Conservation (phyloP, 2,329 filamentous ascomycete genomes). For the Fusarium bulbicola region DNA sequence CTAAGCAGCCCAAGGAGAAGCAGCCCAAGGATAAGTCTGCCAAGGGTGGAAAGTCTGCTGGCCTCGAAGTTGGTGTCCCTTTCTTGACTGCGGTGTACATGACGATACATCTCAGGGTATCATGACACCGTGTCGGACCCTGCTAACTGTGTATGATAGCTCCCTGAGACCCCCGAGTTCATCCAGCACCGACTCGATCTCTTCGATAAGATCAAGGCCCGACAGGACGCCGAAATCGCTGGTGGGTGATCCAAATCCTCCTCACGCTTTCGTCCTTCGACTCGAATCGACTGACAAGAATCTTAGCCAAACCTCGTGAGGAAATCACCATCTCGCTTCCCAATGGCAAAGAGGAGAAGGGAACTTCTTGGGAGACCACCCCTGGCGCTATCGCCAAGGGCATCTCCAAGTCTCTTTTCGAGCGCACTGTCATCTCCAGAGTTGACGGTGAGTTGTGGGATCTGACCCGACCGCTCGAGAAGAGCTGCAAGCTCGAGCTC, state of each 20-base stretch:
- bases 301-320: slow-evolving; percentile 72
- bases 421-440: slow-evolving; percentile 86
- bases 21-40: slow-evolving; percentile 46
- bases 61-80: slow-evolving; percentile 55
- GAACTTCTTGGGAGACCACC: slow-evolving; percentile 91
- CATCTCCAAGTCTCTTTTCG: slow-evolving; percentile 86
- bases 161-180: slow-evolving; percentile 71
- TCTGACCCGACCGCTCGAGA: slow-evolving; percentile 87
- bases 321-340: slow-evolving; percentile 78
- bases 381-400: slow-evolving; percentile 79
- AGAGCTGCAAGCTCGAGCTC: slow-evolving; percentile 84
- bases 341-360: slow-evolving; percentile 75
- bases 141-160: slow-evolving; percentile 41
- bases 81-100: background rate
- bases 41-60: slow-evolving; percentile 69
- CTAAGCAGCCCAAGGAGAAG: slow-evolving; percentile 51
- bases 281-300: slow-evolving; percentile 35
- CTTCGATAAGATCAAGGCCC: slow-evolving; percentile 88
- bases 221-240: slow-evolving; percentile 78
- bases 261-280: background rate
- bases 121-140: slow-evolving; percentile 4
- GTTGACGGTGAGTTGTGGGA: slow-evolving; percentile 92
- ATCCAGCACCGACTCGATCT: slow-evolving; percentile 85
- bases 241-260: slow-evolving; percentile 43
- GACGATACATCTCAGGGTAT: slow-evolving; percentile 1